Evolutionary conservation across 495 filamentous ascomycete species (phyloP), one percentile per base, ranked within the genome.

Genomic region (Rhypophila decipiens): DNA sequence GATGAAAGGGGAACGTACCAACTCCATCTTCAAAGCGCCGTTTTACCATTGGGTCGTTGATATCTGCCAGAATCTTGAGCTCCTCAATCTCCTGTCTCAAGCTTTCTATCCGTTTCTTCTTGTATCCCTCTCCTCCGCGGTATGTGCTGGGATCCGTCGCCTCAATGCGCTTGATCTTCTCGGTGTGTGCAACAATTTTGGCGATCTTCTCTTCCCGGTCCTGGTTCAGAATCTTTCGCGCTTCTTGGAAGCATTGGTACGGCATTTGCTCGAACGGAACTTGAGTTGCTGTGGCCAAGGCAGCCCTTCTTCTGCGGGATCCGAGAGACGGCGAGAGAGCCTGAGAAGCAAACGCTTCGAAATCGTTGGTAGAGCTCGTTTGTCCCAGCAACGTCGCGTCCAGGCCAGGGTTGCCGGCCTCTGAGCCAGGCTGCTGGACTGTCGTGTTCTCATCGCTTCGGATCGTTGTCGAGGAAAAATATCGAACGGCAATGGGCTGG

Each of bases 161-260:
- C 63, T 83, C 68, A 19, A 90, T 64, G 23, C 55, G 63, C 59
- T 78, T 65, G 47, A 88, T 80, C 61, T 72, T 72, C 51, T 76
- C 75, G 40, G 73, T 63, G 64, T 82, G 76, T 34, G 66, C 66
- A n/a, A 73, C 65, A 42, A 90, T 84, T 44, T 79, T 69, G 49
- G 69, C 66, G 38, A 91, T 46, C 69, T 97, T 99, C 67, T 94
- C 80, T 45, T 82, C 69, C 13, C 93, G 80, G 67, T 99, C 93
- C 51, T 75, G 76, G 42, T 76, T 74, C 36, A 99, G 73, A 29
- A 97, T 64, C 58, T 87, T 86, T 45, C 90, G 83, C 34, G 93
- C 93, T 67, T 96, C 87, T 67, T 99, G 93, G 77, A 96, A 99
- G 62, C 86, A 91, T 74, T 97, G 90, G 69, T 94, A 95, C 27